These are phyloP conservation scores for Hypoxylon trugodes DNA, from an alignment of 495 filamentous ascomycete genomes.

Conservation along the genomic window DNA sequence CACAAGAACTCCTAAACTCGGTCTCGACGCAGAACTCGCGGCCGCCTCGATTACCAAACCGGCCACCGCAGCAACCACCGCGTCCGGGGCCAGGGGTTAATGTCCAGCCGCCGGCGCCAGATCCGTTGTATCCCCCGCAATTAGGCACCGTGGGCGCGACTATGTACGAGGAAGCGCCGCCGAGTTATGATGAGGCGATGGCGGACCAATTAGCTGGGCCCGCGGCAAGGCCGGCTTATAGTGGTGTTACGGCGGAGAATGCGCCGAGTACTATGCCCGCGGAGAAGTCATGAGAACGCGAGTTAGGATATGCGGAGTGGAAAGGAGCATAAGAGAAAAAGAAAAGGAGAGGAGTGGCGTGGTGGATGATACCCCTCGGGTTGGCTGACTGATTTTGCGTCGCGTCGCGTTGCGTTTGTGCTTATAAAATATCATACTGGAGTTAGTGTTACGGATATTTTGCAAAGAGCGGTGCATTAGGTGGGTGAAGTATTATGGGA, in stretches of 20 bases:
- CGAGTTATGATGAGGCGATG: constrained; percentile 92
- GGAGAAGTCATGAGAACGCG: constrained; percentile 35
- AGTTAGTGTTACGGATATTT: not conserved
- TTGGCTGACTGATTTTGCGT: not conserved
- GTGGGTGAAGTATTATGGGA: not conserved
- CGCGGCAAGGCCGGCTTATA: constrained; percentile 53
- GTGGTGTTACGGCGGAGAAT: constrained; percentile 59
- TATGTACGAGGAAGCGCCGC: constrained; percentile 70
- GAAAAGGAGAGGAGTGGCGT: constrained; percentile 3
- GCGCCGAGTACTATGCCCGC: constrained; percentile 54
- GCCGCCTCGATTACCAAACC: constrained; percentile 7
- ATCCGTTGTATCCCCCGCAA: constrained; percentile 59
- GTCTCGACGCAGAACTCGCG: too few relatives aligned
- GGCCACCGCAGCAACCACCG: constrained; percentile 23
- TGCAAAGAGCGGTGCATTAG: too few relatives aligned
- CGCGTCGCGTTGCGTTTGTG: too few relatives aligned
- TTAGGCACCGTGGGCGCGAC: constrained; percentile 50
- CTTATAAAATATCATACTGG: not conserved
- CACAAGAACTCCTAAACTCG: constrained; percentile 73
- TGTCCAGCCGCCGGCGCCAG: not conserved
- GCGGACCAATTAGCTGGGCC: constrained; percentile 70
- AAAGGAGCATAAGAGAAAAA: not conserved
- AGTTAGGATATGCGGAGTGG: not conserved
- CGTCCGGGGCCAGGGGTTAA: not conserved
- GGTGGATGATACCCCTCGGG: constrained; percentile 26